These are phyloP conservation scores for Penicillium soppii DNA, from an alignment of 495 filamentous ascomycete genomes.

Conservation along the genomic window DNA sequence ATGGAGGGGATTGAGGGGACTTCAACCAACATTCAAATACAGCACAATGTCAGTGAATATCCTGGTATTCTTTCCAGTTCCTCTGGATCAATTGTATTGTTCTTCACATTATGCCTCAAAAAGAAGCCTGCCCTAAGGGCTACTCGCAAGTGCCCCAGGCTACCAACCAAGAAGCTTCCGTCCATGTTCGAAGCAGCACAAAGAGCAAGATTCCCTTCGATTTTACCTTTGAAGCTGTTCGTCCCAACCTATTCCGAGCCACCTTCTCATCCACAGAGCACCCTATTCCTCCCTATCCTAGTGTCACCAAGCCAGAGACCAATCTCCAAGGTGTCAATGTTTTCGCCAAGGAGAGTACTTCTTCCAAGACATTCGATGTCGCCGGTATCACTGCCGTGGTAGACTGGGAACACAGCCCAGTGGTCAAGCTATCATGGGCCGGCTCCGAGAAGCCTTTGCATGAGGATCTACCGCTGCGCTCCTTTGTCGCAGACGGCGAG, in stretches of 20 bases:
- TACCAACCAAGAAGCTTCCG: conserved; percentile 18
- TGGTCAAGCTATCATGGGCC: conserved; percentile 55
- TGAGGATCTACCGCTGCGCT: conserved; percentile 58
- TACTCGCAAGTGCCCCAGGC: conserved; percentile 32
- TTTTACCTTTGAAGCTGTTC: conserved; percentile 59
- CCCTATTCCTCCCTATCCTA: conserved; percentile 59
- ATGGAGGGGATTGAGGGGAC: background rate
- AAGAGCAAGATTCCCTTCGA: conserved; percentile 37
- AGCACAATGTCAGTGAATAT: conserved; percentile 4
- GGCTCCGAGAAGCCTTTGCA: conserved; percentile 51
- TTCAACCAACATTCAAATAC: conserved; percentile 31
- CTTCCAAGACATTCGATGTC: conserved; percentile 43
- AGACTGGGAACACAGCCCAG: conserved; percentile 54
- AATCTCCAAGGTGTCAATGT: conserved; percentile 27
- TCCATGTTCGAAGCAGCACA: conserved; percentile 45
- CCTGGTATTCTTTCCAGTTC: conserved; percentile 5
- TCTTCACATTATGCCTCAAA: conserved; percentile 51
- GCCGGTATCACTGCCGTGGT: conserved; percentile 50
- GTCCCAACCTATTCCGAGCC: conserved; percentile 61
- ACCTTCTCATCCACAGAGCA: conserved; percentile 60
- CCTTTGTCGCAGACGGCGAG: conserved; percentile 56
- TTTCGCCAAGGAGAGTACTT: conserved; percentile 22
- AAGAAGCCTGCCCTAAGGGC: conserved; percentile 47
- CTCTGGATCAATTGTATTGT: conserved; percentile 9
- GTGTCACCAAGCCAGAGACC: conserved; percentile 46